Percentiles rank a stretch among this genome's conserved stretches.
These are phyloP conservation scores for Annulohypoxylon truncatum DNA, from an alignment of 2,329 filamentous ascomycete genomes.

Conservation along the genomic window DNA sequence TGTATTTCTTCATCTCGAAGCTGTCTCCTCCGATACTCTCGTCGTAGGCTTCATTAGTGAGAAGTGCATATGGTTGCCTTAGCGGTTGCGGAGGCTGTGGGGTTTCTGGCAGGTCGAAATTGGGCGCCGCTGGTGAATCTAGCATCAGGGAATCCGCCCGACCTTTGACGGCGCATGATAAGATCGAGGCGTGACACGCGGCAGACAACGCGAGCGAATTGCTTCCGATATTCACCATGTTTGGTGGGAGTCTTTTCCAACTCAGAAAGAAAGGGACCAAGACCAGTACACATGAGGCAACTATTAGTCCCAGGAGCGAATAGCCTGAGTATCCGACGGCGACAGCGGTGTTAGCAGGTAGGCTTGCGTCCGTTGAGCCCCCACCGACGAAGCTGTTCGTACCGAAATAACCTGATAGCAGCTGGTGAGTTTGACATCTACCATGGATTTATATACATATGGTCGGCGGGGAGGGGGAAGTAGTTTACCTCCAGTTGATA, in stretches of 20 bases:
- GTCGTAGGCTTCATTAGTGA: not conserved
- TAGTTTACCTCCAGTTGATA: constrained; percentile 44
- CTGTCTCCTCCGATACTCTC: constrained; percentile 3
- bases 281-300: constrained; percentile 28
- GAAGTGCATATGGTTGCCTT: not conserved
- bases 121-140: not conserved
- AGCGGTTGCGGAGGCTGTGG: constrained; percentile 11
- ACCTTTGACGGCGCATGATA: constrained; percentile 17
- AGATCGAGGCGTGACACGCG: constrained; percentile 41
- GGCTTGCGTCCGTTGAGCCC: constrained; percentile 13
- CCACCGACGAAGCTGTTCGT: not conserved
- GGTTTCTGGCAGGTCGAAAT: not conserved
- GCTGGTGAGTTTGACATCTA: not conserved
- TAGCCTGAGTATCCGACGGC: constrained; percentile 28
- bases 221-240: constrained; percentile 35
- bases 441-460: no score
- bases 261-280: constrained; percentile 31
- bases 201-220: constrained; percentile 44
- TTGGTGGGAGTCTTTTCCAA: constrained; percentile 30
- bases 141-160: not conserved
- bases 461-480: no score
- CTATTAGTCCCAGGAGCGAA: constrained; percentile 27
- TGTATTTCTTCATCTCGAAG: constrained; percentile 25
- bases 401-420: constrained; percentile 26
- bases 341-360: constrained; percentile 34